Conservation (phyloP, 2,329 filamentous ascomycete genomes). For the Sclerotinia nivalis region DNA sequence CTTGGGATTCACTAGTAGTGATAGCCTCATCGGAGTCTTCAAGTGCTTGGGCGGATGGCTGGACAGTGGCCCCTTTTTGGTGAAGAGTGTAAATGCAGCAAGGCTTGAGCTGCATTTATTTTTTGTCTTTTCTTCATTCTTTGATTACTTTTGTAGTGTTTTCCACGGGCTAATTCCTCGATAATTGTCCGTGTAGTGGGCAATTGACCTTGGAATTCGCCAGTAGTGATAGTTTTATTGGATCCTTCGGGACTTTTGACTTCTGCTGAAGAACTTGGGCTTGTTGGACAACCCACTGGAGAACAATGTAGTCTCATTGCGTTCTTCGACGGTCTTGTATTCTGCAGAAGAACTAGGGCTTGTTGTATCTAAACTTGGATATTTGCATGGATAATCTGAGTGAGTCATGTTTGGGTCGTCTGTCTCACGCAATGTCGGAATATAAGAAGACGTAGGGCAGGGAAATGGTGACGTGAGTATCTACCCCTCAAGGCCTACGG, state of each 20-base stretch:
- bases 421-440: neutral
- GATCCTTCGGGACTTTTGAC: too few relatives aligned
- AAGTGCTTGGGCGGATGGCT: neutral
- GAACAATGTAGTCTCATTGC: neutral
- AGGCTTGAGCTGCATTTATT: neutral
- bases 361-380: neutral
- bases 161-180: neutral
- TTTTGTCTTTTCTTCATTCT: neutral
- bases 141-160: neutral
- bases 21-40: neutral
- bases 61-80: too few relatives aligned
- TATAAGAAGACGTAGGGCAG: too few relatives aligned
- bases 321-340: neutral
- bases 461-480: neutral
- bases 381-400: neutral
- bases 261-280: neutral
- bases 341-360: too few relatives aligned
- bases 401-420: neutral
- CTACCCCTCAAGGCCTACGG: neutral
- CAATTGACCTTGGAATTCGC: neutral
- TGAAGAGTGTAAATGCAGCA: neutral
- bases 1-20: neutral
- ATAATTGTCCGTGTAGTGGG: neutral
- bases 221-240: neutral
- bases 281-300: neutral